A percentile compares a stretch with the other conserved stretches of the same genome.
Conservation (phyloP, 371 early-diverging fungal species). For the Mortierella sp. region DNA sequence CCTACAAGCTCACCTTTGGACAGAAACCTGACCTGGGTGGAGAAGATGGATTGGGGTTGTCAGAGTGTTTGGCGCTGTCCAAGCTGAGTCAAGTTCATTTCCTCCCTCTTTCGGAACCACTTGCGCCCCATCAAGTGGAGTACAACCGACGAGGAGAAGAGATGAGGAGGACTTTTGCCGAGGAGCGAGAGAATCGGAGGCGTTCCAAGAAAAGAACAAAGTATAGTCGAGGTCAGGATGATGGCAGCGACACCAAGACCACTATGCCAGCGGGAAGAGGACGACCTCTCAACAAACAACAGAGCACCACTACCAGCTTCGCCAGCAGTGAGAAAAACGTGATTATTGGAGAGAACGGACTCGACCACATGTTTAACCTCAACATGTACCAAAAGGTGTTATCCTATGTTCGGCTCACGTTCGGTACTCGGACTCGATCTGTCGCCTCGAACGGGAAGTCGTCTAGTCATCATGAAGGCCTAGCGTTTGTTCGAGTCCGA, state of each 20-base stretch:
- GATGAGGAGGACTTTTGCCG: constrained; percentile 16
- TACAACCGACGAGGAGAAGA: constrained; percentile 1
- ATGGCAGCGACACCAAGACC: background rate
- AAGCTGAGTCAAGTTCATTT: constrained; percentile 28
- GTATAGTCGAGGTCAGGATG: constrained; percentile 6
- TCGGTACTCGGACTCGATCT: background rate
- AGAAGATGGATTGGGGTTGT: constrained; percentile 27
- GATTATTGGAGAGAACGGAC: background rate
- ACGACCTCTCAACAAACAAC: background rate
- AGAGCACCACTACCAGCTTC: background rate
- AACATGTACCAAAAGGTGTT: constrained; percentile 35
- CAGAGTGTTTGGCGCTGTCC: constrained; percentile 37
- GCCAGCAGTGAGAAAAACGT: background rate
- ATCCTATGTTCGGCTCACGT: constrained; percentile 14
- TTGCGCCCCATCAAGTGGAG: background rate
- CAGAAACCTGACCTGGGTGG: constrained; percentile 29
- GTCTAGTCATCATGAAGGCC: background rate
- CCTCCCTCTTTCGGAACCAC: constrained; percentile 15
- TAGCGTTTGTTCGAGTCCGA: constrained; percentile 36
- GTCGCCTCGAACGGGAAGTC: background rate
- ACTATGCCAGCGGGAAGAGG: background rate
- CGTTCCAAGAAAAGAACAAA: background rate
- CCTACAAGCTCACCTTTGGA: constrained; percentile 24
- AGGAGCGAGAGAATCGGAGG: background rate
- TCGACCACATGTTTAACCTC: constrained; percentile 40